Evolutionary conservation across 768 basidiomycete species (phyloP).

Genomic region (Melanogaster broomeanus): DNA sequence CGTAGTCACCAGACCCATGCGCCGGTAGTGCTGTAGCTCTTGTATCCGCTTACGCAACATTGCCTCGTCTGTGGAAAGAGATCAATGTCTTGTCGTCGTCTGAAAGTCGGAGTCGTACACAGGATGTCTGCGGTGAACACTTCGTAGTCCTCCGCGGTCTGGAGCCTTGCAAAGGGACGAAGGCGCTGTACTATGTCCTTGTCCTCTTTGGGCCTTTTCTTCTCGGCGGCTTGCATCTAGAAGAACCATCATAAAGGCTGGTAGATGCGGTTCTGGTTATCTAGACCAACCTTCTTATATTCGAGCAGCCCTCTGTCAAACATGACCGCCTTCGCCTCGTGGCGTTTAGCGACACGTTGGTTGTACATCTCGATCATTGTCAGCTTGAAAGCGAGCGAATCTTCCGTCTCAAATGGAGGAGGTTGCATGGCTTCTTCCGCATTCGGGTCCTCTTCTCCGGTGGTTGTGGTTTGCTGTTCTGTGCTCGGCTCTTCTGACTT

Average conservation of each 20-base stretch:
- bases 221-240: conserved; percentile 88
- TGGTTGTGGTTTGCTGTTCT: conserved; percentile 36
- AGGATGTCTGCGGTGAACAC: conserved; percentile 84
- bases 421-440: conserved; percentile 68
- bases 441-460: conserved; percentile 58
- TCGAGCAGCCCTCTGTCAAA: conserved; percentile 91
- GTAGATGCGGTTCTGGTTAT: not conserved
- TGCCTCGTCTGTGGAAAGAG: conserved; percentile 68
- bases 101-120: conserved; percentile 53
- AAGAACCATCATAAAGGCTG: conserved; percentile 4
- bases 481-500: conserved; percentile 51
- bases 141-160: conserved; percentile 92
- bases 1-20: conserved; percentile 78
- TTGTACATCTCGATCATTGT: conserved; percentile 89
- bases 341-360: conserved; percentile 82
- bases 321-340: conserved; percentile 85
- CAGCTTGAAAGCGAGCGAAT: conserved; percentile 87
- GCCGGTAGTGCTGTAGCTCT: conserved; percentile 89
- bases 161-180: conserved; percentile 87
- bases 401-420: conserved; percentile 78
- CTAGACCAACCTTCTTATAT: conserved; percentile 82
- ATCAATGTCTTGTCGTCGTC: not conserved
- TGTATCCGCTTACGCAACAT: conserved; percentile 84
- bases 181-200: conserved; percentile 87
- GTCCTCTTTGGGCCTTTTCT: conserved; percentile 89